Base-by-base conservation (phyloP, 768 basidiomycete species). In the Tylopilus intermedius region DNA sequence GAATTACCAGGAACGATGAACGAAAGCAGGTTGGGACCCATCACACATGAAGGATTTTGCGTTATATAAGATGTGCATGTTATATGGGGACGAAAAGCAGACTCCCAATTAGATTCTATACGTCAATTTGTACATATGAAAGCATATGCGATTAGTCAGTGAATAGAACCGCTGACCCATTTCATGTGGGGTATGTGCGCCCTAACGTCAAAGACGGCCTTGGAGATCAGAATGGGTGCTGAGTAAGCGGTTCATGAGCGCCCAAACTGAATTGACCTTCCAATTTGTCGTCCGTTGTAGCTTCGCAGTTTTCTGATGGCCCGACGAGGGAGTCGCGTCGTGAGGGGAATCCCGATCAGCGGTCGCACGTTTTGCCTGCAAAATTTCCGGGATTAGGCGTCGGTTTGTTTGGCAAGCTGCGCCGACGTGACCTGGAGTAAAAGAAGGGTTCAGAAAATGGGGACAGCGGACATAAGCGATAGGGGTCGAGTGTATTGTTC, bases 151-250 rank as follows among this genome's bases (percentile, higher is more conserved):
- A 83, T 67, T 93, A 92, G 73, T 91, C 91, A 48, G 94, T 88
- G 68, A 90, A 91, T 67, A 70, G 94, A 90, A 30, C 92, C 93
- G 72, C 94, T 91, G 61, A 90, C 86, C 91, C 92, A 67, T 45
- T 96, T 94, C 62, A 96, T 93, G 72, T 95, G 94, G 86, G 96
- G 93, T 71, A 95, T 94, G 55, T 94, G 95, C 0, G 95, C 81
- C 67, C 94, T 90, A 67, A 94, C 93, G 51, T 18, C 21, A 4
- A 24, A 26, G 11, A 33, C 38, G 38, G 88, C 82, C 73, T 96
- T 96, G 57, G 91, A 95, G 86, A 66, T 96, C 94, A 55, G 92
- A 95, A 21, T 7, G n/a, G 5, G 9, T 8, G 18, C 30, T 8
- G 30, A 87, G 73, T 95, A 95, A 49, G 91, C 89, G 2, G 94